These are phyloP conservation scores for Mycena vitilis DNA, from an alignment of 768 basidiomycete species.

Conservation along the genomic window DNA sequence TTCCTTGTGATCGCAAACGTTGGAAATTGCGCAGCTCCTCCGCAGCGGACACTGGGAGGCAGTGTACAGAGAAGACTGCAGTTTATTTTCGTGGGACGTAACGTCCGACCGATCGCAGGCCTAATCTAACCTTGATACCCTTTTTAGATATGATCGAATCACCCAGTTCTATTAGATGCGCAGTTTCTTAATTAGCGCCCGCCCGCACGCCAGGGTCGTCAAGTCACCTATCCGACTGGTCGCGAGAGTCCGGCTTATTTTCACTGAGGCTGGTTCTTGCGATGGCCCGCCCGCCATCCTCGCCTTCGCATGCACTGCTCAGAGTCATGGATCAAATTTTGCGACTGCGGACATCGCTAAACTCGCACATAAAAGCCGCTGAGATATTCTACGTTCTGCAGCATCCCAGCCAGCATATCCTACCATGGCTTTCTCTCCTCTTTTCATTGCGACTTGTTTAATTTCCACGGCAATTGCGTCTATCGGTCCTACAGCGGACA, in stretches of 20 bases:
- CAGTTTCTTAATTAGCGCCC: constrained; percentile 3
- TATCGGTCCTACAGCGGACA: constrained; percentile 14
- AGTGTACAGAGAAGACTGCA: too few relatives aligned
- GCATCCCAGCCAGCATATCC: not conserved
- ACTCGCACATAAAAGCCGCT: not conserved
- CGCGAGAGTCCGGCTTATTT: not conserved
- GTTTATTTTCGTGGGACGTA: not conserved
- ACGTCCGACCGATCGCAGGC: not conserved
- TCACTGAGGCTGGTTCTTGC: not conserved
- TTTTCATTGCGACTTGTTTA: constrained; percentile 1
- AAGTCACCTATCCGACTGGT: not conserved
- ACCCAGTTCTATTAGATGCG: not conserved
- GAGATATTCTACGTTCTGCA: not conserved
- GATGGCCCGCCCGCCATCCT: not conserved
- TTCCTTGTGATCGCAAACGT: not conserved
- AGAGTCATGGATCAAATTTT: not conserved
- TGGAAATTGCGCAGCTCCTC: not conserved
- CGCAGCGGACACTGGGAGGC: not conserved
- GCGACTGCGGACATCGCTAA: not conserved
- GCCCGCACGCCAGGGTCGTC: not conserved
- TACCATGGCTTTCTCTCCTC: not conserved
- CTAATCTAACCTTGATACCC: not conserved
- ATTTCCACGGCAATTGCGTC: constrained; percentile 8
- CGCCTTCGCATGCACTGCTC: not conserved
- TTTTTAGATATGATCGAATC: not conserved